Evolutionary conservation across 2,329 filamentous ascomycete genomes (phyloP).

Genomic region (Arachnopeziza araneosa): DNA sequence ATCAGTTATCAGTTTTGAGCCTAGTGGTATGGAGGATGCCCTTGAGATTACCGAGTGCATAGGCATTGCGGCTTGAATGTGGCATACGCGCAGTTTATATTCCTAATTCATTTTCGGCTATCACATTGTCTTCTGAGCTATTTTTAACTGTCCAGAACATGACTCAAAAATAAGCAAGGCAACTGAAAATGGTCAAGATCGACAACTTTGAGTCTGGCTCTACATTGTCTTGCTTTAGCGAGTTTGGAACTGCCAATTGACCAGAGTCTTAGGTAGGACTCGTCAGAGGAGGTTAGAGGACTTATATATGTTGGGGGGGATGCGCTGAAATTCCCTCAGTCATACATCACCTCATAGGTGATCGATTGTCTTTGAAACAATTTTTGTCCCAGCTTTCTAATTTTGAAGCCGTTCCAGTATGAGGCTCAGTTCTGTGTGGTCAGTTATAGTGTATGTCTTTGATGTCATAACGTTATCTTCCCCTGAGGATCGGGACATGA

Average conservation of each 20-base stretch:
- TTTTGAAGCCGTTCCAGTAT: neutral
- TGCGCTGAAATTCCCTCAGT: neutral
- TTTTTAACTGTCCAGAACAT: neutral
- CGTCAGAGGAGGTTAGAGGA: neutral
- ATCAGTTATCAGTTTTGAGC: constrained; percentile 60
- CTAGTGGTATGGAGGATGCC: constrained; percentile 42
- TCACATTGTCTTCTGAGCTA: neutral
- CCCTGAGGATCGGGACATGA: neutral
- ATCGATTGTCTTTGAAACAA: neutral
- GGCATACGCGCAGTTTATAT: neutral
- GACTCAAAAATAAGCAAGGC: neutral
- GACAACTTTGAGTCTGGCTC: neutral
- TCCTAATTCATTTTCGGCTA: neutral
- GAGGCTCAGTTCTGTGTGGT: neutral
- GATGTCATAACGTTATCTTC: neutral
- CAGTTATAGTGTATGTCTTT: neutral
- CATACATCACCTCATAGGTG: neutral
- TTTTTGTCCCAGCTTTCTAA: neutral
- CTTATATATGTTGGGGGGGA: neutral
- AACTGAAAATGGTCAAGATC: neutral
- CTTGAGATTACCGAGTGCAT: neutral
- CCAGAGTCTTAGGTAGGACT: neutral
- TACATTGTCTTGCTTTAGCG: neutral
- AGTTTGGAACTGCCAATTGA: neutral
- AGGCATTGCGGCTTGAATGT: neutral